A percentile compares a stretch with the other conserved stretches of the same genome.
These are phyloP conservation scores for Phialocephala sp. DNA, from an alignment of 2,329 filamentous ascomycete species.

Conservation along the genomic window DNA sequence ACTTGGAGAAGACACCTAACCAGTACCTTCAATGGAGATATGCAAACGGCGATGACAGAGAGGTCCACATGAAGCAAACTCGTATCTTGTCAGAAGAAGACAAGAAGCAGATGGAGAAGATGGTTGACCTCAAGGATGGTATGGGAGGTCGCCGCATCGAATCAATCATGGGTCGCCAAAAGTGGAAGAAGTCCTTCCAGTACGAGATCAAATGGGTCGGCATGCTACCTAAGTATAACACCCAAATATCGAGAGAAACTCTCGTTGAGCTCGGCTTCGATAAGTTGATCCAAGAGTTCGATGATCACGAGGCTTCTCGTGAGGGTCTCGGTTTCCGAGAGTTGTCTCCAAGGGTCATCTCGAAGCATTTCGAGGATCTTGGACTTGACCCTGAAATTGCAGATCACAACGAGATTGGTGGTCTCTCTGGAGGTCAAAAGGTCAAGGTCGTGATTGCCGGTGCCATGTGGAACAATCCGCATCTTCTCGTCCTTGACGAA, in stretches of 20 bases:
- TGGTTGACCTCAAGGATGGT: conserved; percentile 83
- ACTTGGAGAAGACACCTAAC: conserved; percentile 98
- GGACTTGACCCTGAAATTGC: conserved; percentile 97
- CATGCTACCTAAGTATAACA: conserved; percentile 91
- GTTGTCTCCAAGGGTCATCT: conserved; percentile 90
- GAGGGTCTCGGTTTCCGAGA: conserved; percentile 96
- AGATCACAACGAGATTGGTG: conserved; percentile 98
- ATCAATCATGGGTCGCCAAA: conserved; percentile 91
- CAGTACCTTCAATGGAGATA: conserved; percentile 99
- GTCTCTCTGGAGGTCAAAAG: conserved; percentile 95
- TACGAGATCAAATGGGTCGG: conserved; percentile 96
- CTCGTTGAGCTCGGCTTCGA: conserved; percentile 83
- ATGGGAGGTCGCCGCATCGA: conserved; percentile 80
- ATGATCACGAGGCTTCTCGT: conserved; percentile 97
- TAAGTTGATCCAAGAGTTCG: conserved; percentile 97
- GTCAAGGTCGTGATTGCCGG: conserved; percentile 98
- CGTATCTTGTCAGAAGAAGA: conserved; percentile 87
- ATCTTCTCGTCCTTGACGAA: conserved; percentile 95
- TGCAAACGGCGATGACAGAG: conserved; percentile 93
- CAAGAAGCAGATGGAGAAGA: conserved; percentile 88
- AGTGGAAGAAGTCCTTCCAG: conserved; percentile 99
- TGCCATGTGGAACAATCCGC: conserved; percentile 99
- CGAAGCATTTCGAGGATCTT: conserved; percentile 97
- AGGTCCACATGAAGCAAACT: conserved; percentile 97
- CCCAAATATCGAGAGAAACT: conserved; percentile 90